Percentiles rank a stretch among this genome's conserved stretches.
phyloP scores from a whole-genome alignment of 495 filamentous ascomycete species.

The Penicillium mononematosum region DNA sequence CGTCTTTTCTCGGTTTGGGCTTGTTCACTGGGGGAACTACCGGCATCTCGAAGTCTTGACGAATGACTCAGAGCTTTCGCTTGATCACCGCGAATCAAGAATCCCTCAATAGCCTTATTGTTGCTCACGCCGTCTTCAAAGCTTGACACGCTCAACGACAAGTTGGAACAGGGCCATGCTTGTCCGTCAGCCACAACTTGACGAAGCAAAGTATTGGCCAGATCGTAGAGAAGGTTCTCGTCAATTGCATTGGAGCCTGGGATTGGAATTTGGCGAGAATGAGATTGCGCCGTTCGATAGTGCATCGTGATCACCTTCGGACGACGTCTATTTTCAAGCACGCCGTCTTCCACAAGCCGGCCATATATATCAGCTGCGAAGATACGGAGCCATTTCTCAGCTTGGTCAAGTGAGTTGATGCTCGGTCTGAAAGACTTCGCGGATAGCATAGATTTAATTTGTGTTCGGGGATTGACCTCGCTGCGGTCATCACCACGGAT shows the following conservation, averaged over 20 bases:
- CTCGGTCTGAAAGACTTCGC: constrained; percentile 91
- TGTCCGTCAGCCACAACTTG: constrained; percentile 75
- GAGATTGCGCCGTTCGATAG: constrained; percentile 67
- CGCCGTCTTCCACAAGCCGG: constrained; percentile 86
- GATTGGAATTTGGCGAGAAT: constrained; percentile 72
- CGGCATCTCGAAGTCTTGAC: constrained; percentile 15
- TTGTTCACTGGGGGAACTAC: constrained; percentile 7
- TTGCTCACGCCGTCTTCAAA: constrained; percentile 85
- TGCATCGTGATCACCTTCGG: constrained; percentile 83
- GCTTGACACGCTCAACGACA: constrained; percentile 80
- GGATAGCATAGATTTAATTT: constrained; percentile 97
- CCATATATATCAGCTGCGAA: constrained; percentile 92
- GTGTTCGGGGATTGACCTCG: constrained; percentile 87
- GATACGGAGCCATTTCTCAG: constrained; percentile 81
- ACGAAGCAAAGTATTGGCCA: constrained; percentile 71
- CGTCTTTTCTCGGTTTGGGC: constrained; percentile 32
- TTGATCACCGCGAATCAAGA: constrained; percentile 76
- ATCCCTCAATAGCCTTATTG: constrained; percentile 82
- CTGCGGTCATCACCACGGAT: constrained; percentile 83
- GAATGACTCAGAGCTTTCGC: constrained; percentile 51
- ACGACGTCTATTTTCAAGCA: constrained; percentile 82
- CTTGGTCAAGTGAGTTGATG: constrained; percentile 79
- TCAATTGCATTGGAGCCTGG: constrained; percentile 70
- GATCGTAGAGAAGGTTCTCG: constrained; percentile 69
- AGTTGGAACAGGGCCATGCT: constrained; percentile 83